phyloP scores from a whole-genome alignment of 345 rosid species.

The Sonneratia caseolaris region DNA sequence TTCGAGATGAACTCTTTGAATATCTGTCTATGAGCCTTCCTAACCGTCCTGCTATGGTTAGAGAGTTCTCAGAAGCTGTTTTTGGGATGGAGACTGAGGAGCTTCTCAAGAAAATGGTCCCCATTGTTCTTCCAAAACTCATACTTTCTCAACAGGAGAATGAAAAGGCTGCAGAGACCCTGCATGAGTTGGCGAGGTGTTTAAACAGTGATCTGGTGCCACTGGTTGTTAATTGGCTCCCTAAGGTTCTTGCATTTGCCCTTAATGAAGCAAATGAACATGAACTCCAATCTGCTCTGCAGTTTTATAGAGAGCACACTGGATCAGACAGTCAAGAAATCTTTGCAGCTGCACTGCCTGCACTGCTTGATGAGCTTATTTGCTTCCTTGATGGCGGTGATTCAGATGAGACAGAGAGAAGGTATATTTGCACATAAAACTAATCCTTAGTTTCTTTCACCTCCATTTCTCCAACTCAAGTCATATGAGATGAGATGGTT shows the following conservation, averaged over 20 bases:
- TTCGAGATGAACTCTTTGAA: conserved; percentile 54
- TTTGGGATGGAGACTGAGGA: conserved; percentile 63
- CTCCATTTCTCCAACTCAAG: not conserved
- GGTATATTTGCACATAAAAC: conserved; percentile 29
- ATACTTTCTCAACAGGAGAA: conserved; percentile 68
- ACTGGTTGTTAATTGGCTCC: conserved; percentile 75
- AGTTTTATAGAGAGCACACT: conserved; percentile 68
- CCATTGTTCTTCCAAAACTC: conserved; percentile 83
- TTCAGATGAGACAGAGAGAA: conserved; percentile 52
- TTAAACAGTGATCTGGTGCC: conserved; percentile 60
- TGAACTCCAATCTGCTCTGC: conserved; percentile 58
- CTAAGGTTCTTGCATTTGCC: conserved; percentile 90
- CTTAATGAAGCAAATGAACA: conserved; percentile 59
- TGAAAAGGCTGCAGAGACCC: conserved; percentile 43
- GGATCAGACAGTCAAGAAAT: conserved; percentile 85
- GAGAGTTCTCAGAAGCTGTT: conserved; percentile 89
- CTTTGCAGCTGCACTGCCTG: conserved; percentile 90
- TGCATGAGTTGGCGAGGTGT: conserved; percentile 63
- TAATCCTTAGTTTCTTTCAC: not conserved
- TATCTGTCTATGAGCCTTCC: conserved; percentile 52
- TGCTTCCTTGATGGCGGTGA: conserved; percentile 77
- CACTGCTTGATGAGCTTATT: conserved; percentile 81
- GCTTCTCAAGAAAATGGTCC: conserved; percentile 67
- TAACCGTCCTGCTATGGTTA: conserved; percentile 54
- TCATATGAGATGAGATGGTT: not conserved